Conservation (phyloP, 192 early-diverging fungal species). For the Chytriomyces sp. region DNA sequence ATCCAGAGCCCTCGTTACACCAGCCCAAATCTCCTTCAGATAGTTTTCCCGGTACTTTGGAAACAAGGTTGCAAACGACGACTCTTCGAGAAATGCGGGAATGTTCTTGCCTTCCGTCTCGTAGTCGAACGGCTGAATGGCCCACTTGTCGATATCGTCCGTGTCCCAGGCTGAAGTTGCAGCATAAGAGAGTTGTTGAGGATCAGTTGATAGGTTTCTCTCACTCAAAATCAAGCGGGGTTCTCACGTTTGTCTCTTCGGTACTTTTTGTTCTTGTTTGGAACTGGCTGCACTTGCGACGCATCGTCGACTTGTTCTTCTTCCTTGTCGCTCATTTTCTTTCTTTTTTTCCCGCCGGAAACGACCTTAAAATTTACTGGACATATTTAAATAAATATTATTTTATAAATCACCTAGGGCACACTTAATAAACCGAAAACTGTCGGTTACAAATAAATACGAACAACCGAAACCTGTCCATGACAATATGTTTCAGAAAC, state of each 20-base stretch:
- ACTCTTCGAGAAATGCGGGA: slow-evolving; percentile 86
- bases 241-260: slow-evolving; percentile 64
- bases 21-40: slow-evolving; percentile 88
- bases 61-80: slow-evolving; percentile 95
- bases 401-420: too few relatives aligned
- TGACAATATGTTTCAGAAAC: too few relatives aligned
- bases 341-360: background rate
- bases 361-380: too few relatives aligned
- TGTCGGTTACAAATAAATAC: too few relatives aligned
- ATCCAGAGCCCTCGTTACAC: slow-evolving; percentile 80
- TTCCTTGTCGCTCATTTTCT: slow-evolving; percentile 20
- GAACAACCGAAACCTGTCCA: too few relatives aligned
- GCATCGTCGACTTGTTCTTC: background rate
- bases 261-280: slow-evolving; percentile 60
- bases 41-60: slow-evolving; percentile 98
- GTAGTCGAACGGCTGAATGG: slow-evolving; percentile 82
- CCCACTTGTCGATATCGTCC: slow-evolving; percentile 93
- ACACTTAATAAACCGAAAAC: too few relatives aligned
- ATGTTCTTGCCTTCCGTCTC: slow-evolving; percentile 58
- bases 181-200: background rate
- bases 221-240: background rate
- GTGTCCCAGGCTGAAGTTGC: slow-evolving; percentile 78
- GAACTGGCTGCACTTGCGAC: background rate
- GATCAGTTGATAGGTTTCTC: background rate
- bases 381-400: too few relatives aligned